phyloP scores from a whole-genome alignment of 768 basidiomycete genomes.

The Symmetrospora coprosmae region DNA sequence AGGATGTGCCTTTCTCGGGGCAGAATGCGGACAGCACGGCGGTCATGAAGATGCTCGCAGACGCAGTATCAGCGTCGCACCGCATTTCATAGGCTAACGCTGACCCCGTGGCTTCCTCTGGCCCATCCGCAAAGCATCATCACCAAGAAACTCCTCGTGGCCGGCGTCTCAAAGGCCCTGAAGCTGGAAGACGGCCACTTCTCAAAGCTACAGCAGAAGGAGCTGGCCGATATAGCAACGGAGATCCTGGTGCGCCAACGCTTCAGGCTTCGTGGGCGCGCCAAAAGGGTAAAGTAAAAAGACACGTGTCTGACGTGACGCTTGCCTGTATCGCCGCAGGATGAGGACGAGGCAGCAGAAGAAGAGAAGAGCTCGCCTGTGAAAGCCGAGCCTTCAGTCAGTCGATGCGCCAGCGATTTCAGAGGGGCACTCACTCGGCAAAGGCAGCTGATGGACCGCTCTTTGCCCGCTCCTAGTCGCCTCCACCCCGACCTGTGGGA shows the following conservation, averaged over 20 bases:
- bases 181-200: not conserved
- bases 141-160: constrained; percentile 1
- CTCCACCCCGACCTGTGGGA: not conserved
- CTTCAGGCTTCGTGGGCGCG: not conserved
- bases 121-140: not conserved
- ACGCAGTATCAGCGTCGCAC: not conserved
- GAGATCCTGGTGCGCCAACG: not conserved
- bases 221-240: not conserved
- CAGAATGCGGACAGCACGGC: no score
- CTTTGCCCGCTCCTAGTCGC: not conserved
- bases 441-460: not conserved
- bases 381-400: not conserved
- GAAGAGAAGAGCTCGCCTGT: not conserved
- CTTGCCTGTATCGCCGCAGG: not conserved
- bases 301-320: not conserved
- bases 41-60: no score
- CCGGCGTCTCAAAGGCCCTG: not conserved
- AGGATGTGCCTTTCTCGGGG: no score
- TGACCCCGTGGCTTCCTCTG: not conserved
- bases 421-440: not conserved
- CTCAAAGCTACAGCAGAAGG: not conserved
- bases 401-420: not conserved
- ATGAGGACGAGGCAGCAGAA: not conserved
- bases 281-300: not conserved
- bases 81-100: no score